A percentile compares a stretch with the other conserved stretches of the same genome.
phyloP scores from a whole-genome alignment of 257 asterid species.

The Penstemon eatonii region DNA sequence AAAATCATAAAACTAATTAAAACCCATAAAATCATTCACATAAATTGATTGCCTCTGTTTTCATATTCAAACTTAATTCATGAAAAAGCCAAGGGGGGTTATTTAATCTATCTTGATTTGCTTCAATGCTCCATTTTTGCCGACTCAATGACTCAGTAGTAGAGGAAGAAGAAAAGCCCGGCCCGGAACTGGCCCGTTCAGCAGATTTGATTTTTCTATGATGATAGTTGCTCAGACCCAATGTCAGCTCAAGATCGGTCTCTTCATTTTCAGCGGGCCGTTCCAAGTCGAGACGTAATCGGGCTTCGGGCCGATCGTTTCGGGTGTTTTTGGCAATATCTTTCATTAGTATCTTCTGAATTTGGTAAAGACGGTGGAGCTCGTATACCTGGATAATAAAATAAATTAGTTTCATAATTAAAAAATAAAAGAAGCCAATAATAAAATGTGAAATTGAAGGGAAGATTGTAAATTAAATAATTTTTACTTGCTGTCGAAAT shows the following conservation, averaged over 20 bases:
- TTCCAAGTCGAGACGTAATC: constrained; percentile 32
- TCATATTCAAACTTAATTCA: constrained; percentile 66
- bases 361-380: constrained; percentile 81
- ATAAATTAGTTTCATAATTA: not conserved
- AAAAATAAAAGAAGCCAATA: not conserved
- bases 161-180: constrained; percentile 68
- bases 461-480: not conserved
- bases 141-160: constrained; percentile 14
- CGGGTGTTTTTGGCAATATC: constrained; percentile 32
- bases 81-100: constrained; percentile 81
- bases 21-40: constrained; percentile 33
- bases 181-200: constrained; percentile 47
- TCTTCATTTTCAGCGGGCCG: constrained; percentile 35
- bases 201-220: constrained; percentile 35
- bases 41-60: constrained; percentile 24
- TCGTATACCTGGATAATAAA: constrained; percentile 56
- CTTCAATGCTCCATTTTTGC: constrained; percentile 21
- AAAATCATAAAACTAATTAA: not conserved
- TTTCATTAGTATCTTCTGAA: constrained; percentile 77
- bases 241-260: constrained; percentile 76
- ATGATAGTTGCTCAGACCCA: constrained; percentile 57
- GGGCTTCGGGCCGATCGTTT: constrained; percentile 24
- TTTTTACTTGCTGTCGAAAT: constrained; percentile 76
- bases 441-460: not conserved
- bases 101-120: constrained; percentile 52